Evolutionary conservation across 1,139 yeast species (phyloP).

Genomic region (Yamadazyma dushanensis): DNA sequence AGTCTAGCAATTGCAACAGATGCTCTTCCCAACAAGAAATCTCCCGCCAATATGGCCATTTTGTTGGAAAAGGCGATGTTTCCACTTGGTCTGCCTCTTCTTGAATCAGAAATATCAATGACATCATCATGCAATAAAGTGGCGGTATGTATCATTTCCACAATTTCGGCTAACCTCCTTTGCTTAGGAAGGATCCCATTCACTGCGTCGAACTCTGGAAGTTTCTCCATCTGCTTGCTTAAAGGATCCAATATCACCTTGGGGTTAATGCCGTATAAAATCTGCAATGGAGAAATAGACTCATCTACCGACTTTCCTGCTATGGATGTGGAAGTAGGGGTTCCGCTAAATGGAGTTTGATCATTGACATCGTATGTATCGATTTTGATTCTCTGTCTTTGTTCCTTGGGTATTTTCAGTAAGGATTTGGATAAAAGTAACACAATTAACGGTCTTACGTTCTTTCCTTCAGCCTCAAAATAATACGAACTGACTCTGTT

Average conservation of each 20-base stretch:
- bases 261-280: slow-evolving; percentile 89
- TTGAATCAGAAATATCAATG: slow-evolving; percentile 85
- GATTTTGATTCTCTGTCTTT: slow-evolving; percentile 63
- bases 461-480: slow-evolving; percentile 95
- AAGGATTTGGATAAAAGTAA: slow-evolving; percentile 80
- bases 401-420: slow-evolving; percentile 67
- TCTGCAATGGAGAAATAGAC: slow-evolving; percentile 74
- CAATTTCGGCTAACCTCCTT: slow-evolving; percentile 92
- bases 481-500: slow-evolving; percentile 90
- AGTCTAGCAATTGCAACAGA: slow-evolving; percentile 93
- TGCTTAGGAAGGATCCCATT: slow-evolving; percentile 90
- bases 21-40: slow-evolving; percentile 90
- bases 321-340: slow-evolving; percentile 44
- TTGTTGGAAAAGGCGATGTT: slow-evolving; percentile 93
- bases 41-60: slow-evolving; percentile 97
- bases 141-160: slow-evolving; percentile 98
- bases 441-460: slow-evolving; percentile 89
- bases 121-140: slow-evolving; percentile 97
- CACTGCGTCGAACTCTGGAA: slow-evolving; percentile 59
- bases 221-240: slow-evolving; percentile 73
- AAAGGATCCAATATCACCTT: slow-evolving; percentile 76
- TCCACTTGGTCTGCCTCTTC: slow-evolving; percentile 90
- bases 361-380: slow-evolving; percentile 66
- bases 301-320: slow-evolving; percentile 58
- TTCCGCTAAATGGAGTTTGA: slow-evolving; percentile 58